phyloP scores from a whole-genome alignment of 1,139 yeast genomes.

The Protomyces pachydermus region DNA sequence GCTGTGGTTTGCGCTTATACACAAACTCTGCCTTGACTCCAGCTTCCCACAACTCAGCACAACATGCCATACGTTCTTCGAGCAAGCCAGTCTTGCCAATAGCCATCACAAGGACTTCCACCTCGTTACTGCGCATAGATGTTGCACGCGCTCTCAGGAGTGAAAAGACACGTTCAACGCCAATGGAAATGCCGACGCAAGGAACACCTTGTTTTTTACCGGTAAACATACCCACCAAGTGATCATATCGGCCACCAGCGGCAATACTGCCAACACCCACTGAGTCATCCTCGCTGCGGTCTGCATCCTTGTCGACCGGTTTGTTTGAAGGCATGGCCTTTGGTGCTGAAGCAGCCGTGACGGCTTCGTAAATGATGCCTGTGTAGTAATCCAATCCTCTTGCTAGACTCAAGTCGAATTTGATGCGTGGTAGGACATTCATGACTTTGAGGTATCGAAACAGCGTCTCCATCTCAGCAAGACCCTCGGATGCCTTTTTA shows the following conservation, averaged over 20 bases:
- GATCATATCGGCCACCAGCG: conserved; percentile 98
- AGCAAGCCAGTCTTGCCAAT: conserved; percentile 92
- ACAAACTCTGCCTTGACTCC: conserved; percentile 87
- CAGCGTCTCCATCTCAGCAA: conserved; percentile 69
- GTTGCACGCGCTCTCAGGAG: conserved; percentile 72
- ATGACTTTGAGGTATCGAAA: conserved; percentile 78
- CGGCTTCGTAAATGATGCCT: conserved; percentile 93
- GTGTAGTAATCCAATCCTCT: conserved; percentile 97
- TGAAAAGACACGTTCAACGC: conserved; percentile 91
- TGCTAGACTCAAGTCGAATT: conserved; percentile 89
- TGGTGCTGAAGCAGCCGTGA: conserved; percentile 90
- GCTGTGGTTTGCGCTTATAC: conserved; percentile 87
- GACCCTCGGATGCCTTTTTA: conserved; percentile 71
- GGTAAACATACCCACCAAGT: conserved; percentile 93
- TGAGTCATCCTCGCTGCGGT: conserved; percentile 70
- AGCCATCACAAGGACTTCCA: conserved; percentile 94
- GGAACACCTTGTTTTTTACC: conserved; percentile 76
- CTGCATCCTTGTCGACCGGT: conserved; percentile 57
- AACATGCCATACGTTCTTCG: conserved; percentile 80
- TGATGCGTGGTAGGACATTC: conserved; percentile 53
- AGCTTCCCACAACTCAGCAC: conserved; percentile 76
- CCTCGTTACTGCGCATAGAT: conserved; percentile 61
- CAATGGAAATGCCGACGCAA: conserved; percentile 94
- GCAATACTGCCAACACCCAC: conserved; percentile 98
- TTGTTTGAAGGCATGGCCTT: conserved; percentile 42